Percentiles rank a stretch among this genome's conserved stretches.
These are phyloP conservation scores for Colletotrichum salicis DNA, from an alignment of 2,329 filamentous ascomycete genomes.

Conservation along the genomic window DNA sequence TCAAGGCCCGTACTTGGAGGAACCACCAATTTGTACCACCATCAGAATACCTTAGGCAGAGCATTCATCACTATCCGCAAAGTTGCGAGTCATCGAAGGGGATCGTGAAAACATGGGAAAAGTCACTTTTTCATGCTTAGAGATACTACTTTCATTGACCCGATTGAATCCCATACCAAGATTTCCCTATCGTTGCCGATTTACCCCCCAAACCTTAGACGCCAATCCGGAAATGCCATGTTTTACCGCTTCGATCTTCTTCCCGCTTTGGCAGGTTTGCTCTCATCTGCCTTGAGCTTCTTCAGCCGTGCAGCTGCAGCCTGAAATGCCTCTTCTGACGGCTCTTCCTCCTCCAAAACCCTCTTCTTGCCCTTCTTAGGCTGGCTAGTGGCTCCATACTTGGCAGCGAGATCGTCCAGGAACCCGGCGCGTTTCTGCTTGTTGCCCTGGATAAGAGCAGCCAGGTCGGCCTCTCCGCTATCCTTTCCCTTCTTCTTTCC, in stretches of 20 bases:
- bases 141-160: neutral
- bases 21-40: neutral
- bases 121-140: neutral
- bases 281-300: conserved; percentile 44
- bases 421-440: conserved; percentile 75
- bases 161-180: conserved; percentile 5
- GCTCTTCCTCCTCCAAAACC: conserved; percentile 70
- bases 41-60: neutral
- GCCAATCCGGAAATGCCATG: conserved; percentile 5
- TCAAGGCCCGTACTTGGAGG: neutral
- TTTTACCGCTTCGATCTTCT: conserved; percentile 22
- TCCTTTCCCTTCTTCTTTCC: conserved; percentile 51
- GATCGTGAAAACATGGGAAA: neutral
- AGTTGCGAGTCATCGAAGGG: neutral
- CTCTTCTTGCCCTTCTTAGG: conserved; percentile 65
- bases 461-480: conserved; percentile 65
- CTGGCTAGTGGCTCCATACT: conserved; percentile 68
- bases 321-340: conserved; percentile 70
- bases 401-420: conserved; percentile 79
- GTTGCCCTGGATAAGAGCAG: conserved; percentile 79
- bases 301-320: conserved; percentile 63
- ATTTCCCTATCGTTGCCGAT: neutral
- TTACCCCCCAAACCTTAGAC: conserved; percentile 4
- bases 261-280: conserved; percentile 17
- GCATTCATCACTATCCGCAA: neutral